Evolutionary conservation across 2,329 filamentous ascomycete genomes (phyloP).

Genomic region (Herpotrichia juniperi): DNA sequence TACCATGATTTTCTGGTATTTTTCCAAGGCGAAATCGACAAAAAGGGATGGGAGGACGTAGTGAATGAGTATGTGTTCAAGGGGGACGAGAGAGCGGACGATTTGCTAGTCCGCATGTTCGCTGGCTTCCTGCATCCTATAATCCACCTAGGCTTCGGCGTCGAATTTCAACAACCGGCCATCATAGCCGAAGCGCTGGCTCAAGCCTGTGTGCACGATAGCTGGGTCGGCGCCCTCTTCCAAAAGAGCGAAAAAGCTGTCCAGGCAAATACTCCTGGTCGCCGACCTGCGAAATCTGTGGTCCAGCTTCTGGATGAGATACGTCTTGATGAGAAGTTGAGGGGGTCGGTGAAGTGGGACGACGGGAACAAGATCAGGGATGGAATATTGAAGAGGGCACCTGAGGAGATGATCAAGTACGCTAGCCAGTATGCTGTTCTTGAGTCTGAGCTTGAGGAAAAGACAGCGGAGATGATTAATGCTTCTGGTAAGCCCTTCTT

Average conservation of each 20-base stretch:
- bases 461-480: conserved; percentile 74
- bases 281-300: conserved; percentile 48
- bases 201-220: conserved; percentile 72
- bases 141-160: conserved; percentile 83
- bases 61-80: conserved; percentile 73
- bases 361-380: conserved; percentile 71
- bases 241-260: conserved; percentile 58
- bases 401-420: conserved; percentile 66
- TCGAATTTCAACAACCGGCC: conserved; percentile 82
- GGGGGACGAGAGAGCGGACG: conserved; percentile 67
- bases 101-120: conserved; percentile 72
- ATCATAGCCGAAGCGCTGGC: conserved; percentile 82
- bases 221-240: conserved; percentile 63
- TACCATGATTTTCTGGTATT: conserved; percentile 79
- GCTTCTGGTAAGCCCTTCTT: conserved; percentile 52
- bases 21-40: conserved; percentile 75
- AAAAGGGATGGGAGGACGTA: conserved; percentile 65
- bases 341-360: conserved; percentile 55
- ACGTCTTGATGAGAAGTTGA: conserved; percentile 62
- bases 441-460: conserved; percentile 61
- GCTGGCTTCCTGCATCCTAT: conserved; percentile 77
- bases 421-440: conserved; percentile 62
- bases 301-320: conserved; percentile 68
- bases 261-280: conserved; percentile 28
- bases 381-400: conserved; percentile 69